These are phyloP conservation scores for Pythium oligandrum DNA, from an alignment of 352 stramenopile genomes.

Conservation along the genomic window DNA sequence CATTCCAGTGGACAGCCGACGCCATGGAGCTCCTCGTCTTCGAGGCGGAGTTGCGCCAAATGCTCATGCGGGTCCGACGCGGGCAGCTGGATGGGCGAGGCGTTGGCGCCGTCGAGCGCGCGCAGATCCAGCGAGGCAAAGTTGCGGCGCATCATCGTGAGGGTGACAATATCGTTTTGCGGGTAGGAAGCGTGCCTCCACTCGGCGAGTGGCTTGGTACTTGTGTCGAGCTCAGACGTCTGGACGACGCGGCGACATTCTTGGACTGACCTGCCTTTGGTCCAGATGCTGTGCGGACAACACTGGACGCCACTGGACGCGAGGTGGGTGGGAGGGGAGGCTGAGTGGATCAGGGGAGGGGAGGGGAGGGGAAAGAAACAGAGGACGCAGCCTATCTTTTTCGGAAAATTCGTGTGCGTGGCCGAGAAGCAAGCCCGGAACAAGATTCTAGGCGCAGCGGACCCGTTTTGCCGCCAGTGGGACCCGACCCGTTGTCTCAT, in stretches of 20 bases:
- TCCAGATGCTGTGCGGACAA: no score
- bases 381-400: not conserved
- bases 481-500: no score
- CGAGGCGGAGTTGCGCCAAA: constrained; percentile 10
- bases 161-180: constrained; percentile 1
- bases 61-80: not conserved
- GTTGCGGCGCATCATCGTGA: constrained; percentile 17
- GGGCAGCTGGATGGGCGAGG: not conserved
- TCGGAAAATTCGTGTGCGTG: no score
- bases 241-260: no score
- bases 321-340: not conserved
- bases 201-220: no score
- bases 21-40: constrained; percentile 5
- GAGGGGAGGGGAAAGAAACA: not conserved
- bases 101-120: constrained; percentile 6
- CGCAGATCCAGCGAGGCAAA: constrained; percentile 18
- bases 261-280: no score
- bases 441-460: no score
- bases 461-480: no score
- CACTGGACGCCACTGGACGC: no score
- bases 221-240: no score
- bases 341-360: not conserved
- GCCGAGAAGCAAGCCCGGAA: no score
- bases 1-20: not conserved
- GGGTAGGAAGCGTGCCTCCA: not conserved